These are phyloP conservation scores for Neurospora sp. DNA, from an alignment of 495 filamentous ascomycete species.

Conservation along the genomic window DNA sequence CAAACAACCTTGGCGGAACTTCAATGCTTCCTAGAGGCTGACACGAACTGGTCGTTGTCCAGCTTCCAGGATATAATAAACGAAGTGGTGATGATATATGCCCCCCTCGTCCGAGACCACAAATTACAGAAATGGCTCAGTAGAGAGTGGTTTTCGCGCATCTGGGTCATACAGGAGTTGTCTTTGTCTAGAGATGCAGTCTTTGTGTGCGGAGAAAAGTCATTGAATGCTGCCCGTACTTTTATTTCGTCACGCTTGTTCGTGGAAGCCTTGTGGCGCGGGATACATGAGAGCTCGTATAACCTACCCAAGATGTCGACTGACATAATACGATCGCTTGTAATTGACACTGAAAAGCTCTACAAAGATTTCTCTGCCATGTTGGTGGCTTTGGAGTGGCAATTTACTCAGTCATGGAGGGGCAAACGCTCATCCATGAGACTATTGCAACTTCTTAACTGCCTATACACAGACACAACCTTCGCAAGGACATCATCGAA, in stretches of 20 bases:
- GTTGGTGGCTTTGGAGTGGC: background rate
- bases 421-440: background rate
- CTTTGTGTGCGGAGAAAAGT: background rate
- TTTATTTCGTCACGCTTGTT: background rate
- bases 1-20: background rate
- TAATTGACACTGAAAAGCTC: no score
- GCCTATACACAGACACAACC: background rate
- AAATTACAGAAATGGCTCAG: background rate
- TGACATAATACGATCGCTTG: background rate
- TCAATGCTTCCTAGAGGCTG: fast-evolving
- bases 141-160: background rate
- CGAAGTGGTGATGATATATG: background rate
- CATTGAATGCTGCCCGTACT: background rate
- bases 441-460: background rate
- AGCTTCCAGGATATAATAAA: fast-evolving
- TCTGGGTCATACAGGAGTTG: background rate
- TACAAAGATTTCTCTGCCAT: background rate
- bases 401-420: background rate
- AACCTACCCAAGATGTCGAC: background rate
- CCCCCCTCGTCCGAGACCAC: background rate
- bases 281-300: background rate
- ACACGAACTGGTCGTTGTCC: background rate
- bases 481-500: background rate
- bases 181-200: background rate
- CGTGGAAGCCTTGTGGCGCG: background rate